Base-by-base conservation (phyloP, 2,329 filamentous ascomycete species). In the Aspergillus bombycis region DNA sequence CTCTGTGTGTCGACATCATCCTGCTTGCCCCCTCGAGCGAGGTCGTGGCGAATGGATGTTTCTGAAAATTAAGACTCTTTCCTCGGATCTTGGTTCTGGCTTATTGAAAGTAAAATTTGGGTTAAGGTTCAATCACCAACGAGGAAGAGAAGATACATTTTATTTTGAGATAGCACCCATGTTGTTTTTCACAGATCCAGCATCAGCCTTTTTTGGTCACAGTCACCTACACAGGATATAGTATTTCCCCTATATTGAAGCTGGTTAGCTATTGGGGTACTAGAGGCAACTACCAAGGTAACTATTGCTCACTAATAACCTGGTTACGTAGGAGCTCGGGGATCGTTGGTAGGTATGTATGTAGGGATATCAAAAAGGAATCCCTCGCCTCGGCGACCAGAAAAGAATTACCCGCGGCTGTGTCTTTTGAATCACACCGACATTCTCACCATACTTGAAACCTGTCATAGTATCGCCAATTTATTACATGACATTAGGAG, bases 321-420 rank as follows among this genome's bases (percentile, higher is more conserved):
- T 52, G n/a, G 32, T 50, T 16, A 9, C 16, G 45, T 30, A 50
- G 26, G 46, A 50, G 19, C 46, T 50, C 19, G 16, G 26, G 7
- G 46, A 50, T 19, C 16, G 26, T n/a, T 54, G 32, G 52, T 38
- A 38, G 32, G 32, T 55, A 55, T 55, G 52, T 26, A 55, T 55
- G 52, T 26, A 55, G 32, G 52, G 32, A 38, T 52, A 21, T 32
- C 46, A 50, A 26, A n/a, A 30, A 50, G 7, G 14, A 30, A 8
- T 50, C 26, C 14, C 46, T n/a, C 11, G 19, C n/a, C 23, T 53
- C 50, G 50, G 14, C 50, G 14, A n/a, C 16, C 38, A 9, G 38
- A 41, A 41, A 41, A 41, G 38, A 7, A 53, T 53, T 21, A n/a
- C n/a, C 26, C 8, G 50, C 50, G 50, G 50, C 26, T 21, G n/a